phyloP scores from a whole-genome alignment of 148 eudicot genomes.

The Linanthus parryae region DNA sequence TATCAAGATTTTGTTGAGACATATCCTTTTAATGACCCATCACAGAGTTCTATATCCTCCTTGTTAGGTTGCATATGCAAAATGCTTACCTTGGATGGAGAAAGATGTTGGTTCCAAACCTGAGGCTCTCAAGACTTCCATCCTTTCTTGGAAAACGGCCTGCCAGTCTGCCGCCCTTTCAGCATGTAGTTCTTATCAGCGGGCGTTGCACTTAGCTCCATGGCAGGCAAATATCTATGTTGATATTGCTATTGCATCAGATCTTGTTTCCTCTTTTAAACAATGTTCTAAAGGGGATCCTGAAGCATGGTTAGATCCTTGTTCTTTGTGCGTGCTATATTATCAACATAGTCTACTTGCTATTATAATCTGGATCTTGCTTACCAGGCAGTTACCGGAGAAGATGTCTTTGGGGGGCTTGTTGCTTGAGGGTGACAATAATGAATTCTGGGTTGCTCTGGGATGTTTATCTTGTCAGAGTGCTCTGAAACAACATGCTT shows the following conservation, averaged over 20 bases:
- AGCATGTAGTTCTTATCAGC: conserved; percentile 77
- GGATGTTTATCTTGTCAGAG: conserved; percentile 65
- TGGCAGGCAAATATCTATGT: conserved; percentile 84
- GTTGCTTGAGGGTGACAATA: conserved; percentile 73
- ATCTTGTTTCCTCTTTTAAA: conserved; percentile 43
- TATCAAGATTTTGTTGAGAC: no score
- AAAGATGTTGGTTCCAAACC: conserved; percentile 22
- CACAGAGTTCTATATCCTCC: no score
- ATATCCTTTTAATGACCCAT: no score
- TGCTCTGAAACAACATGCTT: conserved; percentile 85
- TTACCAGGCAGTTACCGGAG: conserved; percentile 72
- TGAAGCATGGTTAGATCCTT: conserved; percentile 44
- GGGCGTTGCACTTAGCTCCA: conserved; percentile 87
- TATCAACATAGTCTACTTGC: background rate
- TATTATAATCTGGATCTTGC: conserved; percentile 10
- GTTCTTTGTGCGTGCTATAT: background rate
- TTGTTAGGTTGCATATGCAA: conserved; percentile 77
- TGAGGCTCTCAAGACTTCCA: conserved; percentile 52
- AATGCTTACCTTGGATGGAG: conserved; percentile 84
- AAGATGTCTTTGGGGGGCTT: conserved; percentile 91
- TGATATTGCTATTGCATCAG: conserved; percentile 74
- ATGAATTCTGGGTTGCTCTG: conserved; percentile 86
- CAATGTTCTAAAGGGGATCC: conserved; percentile 29
- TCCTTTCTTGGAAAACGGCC: conserved; percentile 54
- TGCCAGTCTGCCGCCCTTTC: conserved; percentile 53